Conservation (phyloP, 306 rosid genomes). For the Vigna radiata region DNA sequence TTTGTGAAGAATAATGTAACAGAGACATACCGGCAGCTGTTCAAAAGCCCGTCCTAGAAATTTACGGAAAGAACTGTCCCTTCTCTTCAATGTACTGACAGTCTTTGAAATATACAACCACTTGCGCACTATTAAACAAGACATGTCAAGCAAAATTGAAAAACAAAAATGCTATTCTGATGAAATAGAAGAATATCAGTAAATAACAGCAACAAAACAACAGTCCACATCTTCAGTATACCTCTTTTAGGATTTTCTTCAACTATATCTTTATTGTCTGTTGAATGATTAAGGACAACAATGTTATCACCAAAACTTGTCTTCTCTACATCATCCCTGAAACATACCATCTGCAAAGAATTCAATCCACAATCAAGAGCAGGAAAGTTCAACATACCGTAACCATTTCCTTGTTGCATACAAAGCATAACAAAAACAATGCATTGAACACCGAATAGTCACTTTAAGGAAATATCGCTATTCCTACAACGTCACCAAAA, state of each 20-base stretch:
- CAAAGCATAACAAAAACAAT: conserved; percentile 17
- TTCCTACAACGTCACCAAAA: conserved; percentile 4
- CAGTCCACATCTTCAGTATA: conserved; percentile 40
- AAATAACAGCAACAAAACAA: conserved; percentile 32
- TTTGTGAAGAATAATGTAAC: conserved; percentile 5
- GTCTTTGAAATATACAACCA: conserved; percentile 55
- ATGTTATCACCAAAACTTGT: conserved; percentile 55
- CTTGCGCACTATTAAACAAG: conserved; percentile 56
- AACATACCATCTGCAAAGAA: conserved; percentile 63
- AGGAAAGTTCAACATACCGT: conserved; percentile 17
- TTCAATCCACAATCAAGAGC: conserved; percentile 38
- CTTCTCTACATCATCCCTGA: conserved; percentile 55
- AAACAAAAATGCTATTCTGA: not conserved
- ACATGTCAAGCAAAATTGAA: conserved; percentile 41
- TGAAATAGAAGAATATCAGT: conserved; percentile 22
- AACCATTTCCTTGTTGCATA: not conserved
- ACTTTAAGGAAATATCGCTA: conserved; percentile 1
- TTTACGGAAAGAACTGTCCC: conserved; percentile 69
- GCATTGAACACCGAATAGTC: not conserved
- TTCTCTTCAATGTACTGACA: conserved; percentile 63
- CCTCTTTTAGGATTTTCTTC: conserved; percentile 54
- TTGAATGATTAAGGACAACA: conserved; percentile 49
- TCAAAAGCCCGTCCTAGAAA: conserved; percentile 65
- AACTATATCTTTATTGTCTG: conserved; percentile 40
- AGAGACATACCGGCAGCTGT: conserved; percentile 60